Base-by-base conservation (phyloP, 192 early-diverging fungal genomes). In the Coemansia sp. region DNA sequence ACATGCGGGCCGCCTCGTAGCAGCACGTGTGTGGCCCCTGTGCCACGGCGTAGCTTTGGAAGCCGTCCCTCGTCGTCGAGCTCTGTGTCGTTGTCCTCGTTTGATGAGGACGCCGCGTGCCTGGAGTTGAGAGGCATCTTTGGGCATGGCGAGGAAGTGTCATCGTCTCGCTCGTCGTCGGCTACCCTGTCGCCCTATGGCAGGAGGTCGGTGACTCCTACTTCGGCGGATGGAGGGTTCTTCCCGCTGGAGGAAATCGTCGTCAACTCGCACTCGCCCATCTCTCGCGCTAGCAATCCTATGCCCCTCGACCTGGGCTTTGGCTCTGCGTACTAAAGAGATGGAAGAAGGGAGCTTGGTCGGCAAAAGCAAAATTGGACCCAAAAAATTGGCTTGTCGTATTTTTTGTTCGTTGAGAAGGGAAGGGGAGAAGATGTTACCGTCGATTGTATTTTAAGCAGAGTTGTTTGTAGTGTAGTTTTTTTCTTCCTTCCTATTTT, bases 101-200 rank as follows among this genome's bases (percentile, higher is more conserved):
- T 75, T 58, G 74, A 69, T 38, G 74, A 76, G 15, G 76, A 77
- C 19, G 63, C 66, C n/a, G 80, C 80, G 12, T 72, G 80, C 63
- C 39, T 77, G 48, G 80, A 82, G 72, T 66, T 82, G 37, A 68
- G 80, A 19, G 75, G 80, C 59, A 82, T 82, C 50, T 66, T 82
- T 23, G 72, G 80, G 21, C 46, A 64, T 51, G 63, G 42, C 5
- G 68, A 71, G 46, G 46, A 57, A 10, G 15, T 62, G 7, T 25
- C 68, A 3, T 39, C 31, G 14, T 71, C 68, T 55, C 75, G 75
- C 51, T 73, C 79, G 15, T 76, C 79, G 12, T 77, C 75, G 45
- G 68, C 75, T 4, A 66, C 65, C 32, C 71, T 72, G 9, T 63
- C 70, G 3, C 67, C 73, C 10, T 45, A 48, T 11, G 41, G 38